A percentile compares a stretch with the other conserved stretches of the same genome.
Conservation (phyloP, 768 basidiomycete genomes). For the Coprinopsis marcescibilis region DNA sequence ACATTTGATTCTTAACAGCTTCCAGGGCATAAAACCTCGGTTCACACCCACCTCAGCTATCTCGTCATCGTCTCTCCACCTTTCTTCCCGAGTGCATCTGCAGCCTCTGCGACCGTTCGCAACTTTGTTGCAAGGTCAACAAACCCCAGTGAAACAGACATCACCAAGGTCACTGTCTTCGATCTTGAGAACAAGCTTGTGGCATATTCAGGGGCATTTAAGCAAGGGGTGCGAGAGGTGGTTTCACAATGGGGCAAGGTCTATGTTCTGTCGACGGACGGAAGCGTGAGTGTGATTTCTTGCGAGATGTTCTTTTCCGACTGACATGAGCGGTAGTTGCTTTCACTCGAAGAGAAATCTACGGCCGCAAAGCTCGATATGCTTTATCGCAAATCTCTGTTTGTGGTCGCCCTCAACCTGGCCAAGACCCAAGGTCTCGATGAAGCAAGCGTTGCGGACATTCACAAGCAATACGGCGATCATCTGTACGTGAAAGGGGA, state of each 20-base stretch:
- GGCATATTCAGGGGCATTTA: constrained; percentile 76
- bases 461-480: constrained; percentile 87
- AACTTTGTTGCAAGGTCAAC: constrained; percentile 55
- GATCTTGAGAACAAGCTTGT: constrained; percentile 91
- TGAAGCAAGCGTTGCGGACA: constrained; percentile 72
- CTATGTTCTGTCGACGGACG: constrained; percentile 74
- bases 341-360: constrained; percentile 68
- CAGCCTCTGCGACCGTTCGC: constrained; percentile 70
- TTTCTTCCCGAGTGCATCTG: constrained; percentile 57
- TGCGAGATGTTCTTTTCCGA: not conserved
- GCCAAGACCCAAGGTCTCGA: constrained; percentile 78
- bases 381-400: constrained; percentile 76
- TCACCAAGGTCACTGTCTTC: constrained; percentile 78
- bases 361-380: constrained; percentile 83
- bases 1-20: no score
- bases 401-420: constrained; percentile 72
- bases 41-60: constrained; percentile 75
- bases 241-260: constrained; percentile 78
- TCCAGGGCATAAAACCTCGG: constrained; percentile 78
- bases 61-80: constrained; percentile 89
- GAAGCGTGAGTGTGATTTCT: constrained; percentile 47
- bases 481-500: constrained; percentile 87
- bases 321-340: constrained; percentile 39
- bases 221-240: constrained; percentile 77
- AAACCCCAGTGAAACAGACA: constrained; percentile 46